Conservation (phyloP, 2,329 filamentous ascomycete genomes). For the Proliferodiscus dingleyae region DNA sequence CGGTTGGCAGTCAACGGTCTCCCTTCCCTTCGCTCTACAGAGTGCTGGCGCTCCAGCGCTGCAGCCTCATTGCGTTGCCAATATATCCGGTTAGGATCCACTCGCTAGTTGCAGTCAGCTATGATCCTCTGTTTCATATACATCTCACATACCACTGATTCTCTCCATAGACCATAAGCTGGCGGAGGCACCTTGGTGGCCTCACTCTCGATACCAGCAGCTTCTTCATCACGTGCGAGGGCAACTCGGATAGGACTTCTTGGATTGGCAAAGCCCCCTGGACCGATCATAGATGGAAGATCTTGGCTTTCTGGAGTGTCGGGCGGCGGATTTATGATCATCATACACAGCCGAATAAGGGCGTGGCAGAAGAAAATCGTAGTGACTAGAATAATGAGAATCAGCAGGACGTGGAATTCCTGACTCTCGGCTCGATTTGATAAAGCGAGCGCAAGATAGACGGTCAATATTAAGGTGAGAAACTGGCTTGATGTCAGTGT, state of each 20-base stretch:
- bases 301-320: conserved; percentile 30
- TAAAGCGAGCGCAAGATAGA: conserved; percentile 63
- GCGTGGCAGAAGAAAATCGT: conserved; percentile 79
- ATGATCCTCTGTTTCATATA: not conserved
- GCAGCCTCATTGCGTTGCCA: conserved; percentile 63
- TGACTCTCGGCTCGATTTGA: conserved; percentile 58
- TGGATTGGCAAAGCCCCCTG: conserved; percentile 65
- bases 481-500: conserved; percentile 14
- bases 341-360: conserved; percentile 67
- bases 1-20: conserved; percentile 38
- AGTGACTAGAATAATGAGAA: conserved; percentile 69
- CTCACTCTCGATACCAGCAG: conserved; percentile 50
- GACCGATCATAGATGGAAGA: conserved; percentile 46
- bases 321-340: conserved; percentile 43
- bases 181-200: conserved; percentile 62
- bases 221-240: conserved; percentile 69
- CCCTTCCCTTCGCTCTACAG: conserved; percentile 8
- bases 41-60: conserved; percentile 15
- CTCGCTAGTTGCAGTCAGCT: conserved; percentile 46
- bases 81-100: conserved; percentile 75
- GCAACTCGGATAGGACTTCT: conserved; percentile 71
- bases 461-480: conserved; percentile 24
- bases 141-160: conserved; percentile 64
- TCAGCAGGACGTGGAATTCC: conserved; percentile 75
- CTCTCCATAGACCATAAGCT: conserved; percentile 80